Percentiles rank a stretch among this genome's conserved stretches.
Evolutionary conservation across 1,139 yeast species (phyloP).

Genomic region (Scheffersomyces segobiensis): DNA sequence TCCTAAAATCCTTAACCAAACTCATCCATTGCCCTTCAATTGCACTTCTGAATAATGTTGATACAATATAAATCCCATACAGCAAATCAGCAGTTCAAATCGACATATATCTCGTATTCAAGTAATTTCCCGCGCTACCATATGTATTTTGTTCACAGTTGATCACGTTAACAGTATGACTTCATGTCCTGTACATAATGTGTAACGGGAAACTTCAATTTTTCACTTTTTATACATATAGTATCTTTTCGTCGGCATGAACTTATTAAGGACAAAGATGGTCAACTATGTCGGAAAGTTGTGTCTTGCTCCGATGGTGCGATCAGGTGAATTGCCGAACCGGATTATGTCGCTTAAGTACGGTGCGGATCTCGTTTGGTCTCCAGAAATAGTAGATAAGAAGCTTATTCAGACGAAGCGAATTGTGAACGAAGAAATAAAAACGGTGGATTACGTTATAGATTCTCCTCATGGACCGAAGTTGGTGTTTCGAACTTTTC

Average conservation of each 20-base stretch:
- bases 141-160: too few relatives aligned
- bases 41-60: neutral
- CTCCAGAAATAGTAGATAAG: conserved; percentile 90
- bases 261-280: conserved; percentile 21
- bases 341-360: conserved; percentile 73
- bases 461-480: conserved; percentile 21
- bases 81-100: neutral
- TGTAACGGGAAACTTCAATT: neutral
- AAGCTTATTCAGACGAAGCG: conserved; percentile 73
- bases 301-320: conserved; percentile 93
- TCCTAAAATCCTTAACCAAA: neutral
- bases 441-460: conserved; percentile 59
- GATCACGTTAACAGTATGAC: neutral
- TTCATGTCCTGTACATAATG: neutral
- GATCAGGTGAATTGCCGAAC: conserved; percentile 92
- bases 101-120: neutral
- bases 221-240: neutral
- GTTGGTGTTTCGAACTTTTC: conserved; percentile 73
- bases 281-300: conserved; percentile 56
- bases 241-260: conserved; percentile 13
- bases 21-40: neutral
- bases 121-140: neutral
- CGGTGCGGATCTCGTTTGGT: conserved; percentile 96
- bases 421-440: conserved; percentile 50
- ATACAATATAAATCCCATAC: neutral